A percentile compares a stretch with the other conserved stretches of the same genome.
Evolutionary conservation across 768 basidiomycete genomes (phyloP).

Genomic region (Naematelia encephala): DNA sequence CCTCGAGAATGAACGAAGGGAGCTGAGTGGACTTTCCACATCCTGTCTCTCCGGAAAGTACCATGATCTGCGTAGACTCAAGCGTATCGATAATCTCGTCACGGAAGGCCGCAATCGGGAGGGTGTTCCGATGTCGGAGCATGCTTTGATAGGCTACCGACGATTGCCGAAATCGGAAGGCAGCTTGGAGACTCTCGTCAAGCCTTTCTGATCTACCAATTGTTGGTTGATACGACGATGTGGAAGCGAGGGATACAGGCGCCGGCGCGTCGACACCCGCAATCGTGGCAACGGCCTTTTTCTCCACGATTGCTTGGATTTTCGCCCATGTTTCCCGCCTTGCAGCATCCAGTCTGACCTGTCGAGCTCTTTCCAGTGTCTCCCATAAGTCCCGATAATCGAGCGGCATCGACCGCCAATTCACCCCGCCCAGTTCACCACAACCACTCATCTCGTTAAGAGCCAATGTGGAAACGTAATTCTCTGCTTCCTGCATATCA

Average conservation of each 20-base stretch:
- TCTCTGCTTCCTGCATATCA: conserved; percentile 73
- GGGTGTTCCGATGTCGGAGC: conserved; percentile 71
- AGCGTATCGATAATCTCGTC: conserved; percentile 67
- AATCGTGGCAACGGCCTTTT: conserved; percentile 14
- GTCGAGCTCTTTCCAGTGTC: conserved; percentile 69
- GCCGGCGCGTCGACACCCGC: background rate
- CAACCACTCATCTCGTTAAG: conserved; percentile 65
- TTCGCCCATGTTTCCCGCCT: conserved; percentile 72
- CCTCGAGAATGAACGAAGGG: conserved; percentile 88
- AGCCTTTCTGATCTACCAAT: conserved; percentile 2
- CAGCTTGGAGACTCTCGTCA: conserved; percentile 59
- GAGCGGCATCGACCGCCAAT: conserved; percentile 74
- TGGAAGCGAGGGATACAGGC: background rate
- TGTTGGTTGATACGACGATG: background rate
- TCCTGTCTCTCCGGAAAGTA: conserved; percentile 79
- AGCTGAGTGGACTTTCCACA: conserved; percentile 97
- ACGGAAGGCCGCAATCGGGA: conserved; percentile 85
- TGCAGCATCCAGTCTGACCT: conserved; percentile 59
- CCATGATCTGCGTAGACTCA: conserved; percentile 74
- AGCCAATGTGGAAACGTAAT: conserved; percentile 82
- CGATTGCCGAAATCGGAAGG: conserved; percentile 62
- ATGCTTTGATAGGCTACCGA: conserved; percentile 76
- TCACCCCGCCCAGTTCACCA: conserved; percentile 51
- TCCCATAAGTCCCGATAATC: conserved; percentile 88
- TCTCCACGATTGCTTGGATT: conserved; percentile 62